Base-by-base conservation (phyloP, 306 rosid species). In the Cicer pinnatifidum region DNA sequence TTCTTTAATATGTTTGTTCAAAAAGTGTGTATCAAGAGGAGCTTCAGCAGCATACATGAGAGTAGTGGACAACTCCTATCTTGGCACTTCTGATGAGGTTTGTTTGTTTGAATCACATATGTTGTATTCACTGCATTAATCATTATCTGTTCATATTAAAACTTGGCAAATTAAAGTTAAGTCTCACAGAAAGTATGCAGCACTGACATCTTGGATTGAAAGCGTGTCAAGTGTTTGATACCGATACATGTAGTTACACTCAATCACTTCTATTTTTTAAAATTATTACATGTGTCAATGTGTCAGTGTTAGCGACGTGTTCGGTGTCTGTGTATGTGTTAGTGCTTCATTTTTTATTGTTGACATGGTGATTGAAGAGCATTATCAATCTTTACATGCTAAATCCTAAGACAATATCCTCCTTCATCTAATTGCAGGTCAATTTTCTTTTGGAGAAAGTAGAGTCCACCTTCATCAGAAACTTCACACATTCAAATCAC, bases 81-180 rank as follows among this genome's bases (percentile, higher is more conserved):
- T 92, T 48, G 93, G 96, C 1, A 86, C 72, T 79, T 87, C 88
- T 52, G 89, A 84, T 74, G 88, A 88, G 91, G 96, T 88, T 50
- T 75, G 88, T 88, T 50, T 75, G 88, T 72, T 70, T 16, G 61
- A 83, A 71, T 40, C 19, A 38, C 39, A 12, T 64, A 13, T 65
- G 5, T 69, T 75, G 33, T 28, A 41, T 53, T 74, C 57, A 53
- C 7, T 16, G 28, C 33, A 72, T 20, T 40, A 72, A 56, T 60
- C 48, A 41, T 19, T 48, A 11, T 51, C 39, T 46, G 11, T 33
- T 58, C 11, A 17, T 54, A 54, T 28, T 28, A 3, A 28, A 28
- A 28, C 5, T 28, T 28, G 35, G 35, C 35, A 28, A 28, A 4
- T 28, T 28, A 28, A 28, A 28, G 35, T 3, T 28, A 28, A 28